Evolutionary conservation across 2,329 filamentous ascomycete species (phyloP).

Genomic region (Colletotrichum brevisporum): DNA sequence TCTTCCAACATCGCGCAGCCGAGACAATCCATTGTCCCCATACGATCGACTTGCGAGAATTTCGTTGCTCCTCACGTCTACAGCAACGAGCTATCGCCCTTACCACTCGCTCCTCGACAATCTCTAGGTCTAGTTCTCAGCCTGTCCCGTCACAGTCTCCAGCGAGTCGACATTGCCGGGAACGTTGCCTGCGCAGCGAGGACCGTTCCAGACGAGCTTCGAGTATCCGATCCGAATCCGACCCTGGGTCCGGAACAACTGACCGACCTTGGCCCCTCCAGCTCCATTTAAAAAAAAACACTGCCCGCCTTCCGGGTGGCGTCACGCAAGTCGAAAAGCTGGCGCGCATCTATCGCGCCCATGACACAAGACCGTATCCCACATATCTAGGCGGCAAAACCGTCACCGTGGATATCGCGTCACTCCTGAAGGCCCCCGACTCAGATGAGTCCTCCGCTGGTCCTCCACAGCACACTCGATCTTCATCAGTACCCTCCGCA

Average conservation of each 20-base stretch:
- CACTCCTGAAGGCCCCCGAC: conserved; percentile 83
- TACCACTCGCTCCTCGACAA: conserved; percentile 7
- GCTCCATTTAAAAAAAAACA: conserved; percentile 18
- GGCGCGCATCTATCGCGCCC: conserved; percentile 44
- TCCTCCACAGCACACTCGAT: conserved; percentile 55
- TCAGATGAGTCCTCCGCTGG: conserved; percentile 77
- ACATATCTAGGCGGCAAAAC: conserved; percentile 56
- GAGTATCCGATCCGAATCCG: conserved; percentile 20
- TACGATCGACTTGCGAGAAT: conserved; percentile 18
- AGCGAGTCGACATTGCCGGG: conserved; percentile 23
- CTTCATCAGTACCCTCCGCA: conserved; percentile 52
- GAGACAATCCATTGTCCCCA: conserved; percentile 6
- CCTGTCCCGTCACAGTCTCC: background rate
- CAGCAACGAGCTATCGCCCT: conserved; percentile 12
- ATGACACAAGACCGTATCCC: conserved; percentile 48
- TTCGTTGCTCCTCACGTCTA: conserved; percentile 1
- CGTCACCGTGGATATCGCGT: conserved; percentile 95
- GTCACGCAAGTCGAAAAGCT: conserved; percentile 38
- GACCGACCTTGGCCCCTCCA: conserved; percentile 27
- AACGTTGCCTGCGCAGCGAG: conserved; percentile 16
- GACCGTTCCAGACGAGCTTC: conserved; percentile 18
- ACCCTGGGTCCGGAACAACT: conserved; percentile 16
- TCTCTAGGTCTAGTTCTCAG: conserved; percentile 1
- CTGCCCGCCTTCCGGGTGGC: conserved; percentile 29
- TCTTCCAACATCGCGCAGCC: conserved; percentile 18